Evolutionary conservation across 2,329 filamentous ascomycete genomes (phyloP), one percentile per base, ranked within the genome.

Genomic region (Pseudocercospora ulei): DNA sequence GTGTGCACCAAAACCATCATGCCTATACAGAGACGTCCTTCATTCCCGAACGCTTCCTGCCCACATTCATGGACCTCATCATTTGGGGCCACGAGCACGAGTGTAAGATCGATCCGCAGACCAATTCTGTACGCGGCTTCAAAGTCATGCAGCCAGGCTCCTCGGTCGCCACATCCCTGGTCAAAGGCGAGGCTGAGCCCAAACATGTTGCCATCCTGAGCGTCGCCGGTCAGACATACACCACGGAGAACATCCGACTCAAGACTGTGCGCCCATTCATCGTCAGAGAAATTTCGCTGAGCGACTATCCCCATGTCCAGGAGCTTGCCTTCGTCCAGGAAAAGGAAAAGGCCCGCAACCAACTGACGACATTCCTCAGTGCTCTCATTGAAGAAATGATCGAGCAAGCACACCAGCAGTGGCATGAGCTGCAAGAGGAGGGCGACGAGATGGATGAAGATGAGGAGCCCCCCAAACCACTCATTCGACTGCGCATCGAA

Each of bases 11-110:
- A 57, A 98, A 98, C 52, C 90, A 96, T 56, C 78, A 90, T 54
- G 84, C 87, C 0, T 81, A 95, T 56, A 93, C 84, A 0, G 76
- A 87, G 11, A 96, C 88, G 0, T 80, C 83, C n/a, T 96, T 94
- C 56, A 71, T 98, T 0, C 88, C 92, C 0, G 92, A 98, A 56
- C 85, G 81, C 52, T 90, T 95, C 54, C 68, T 98, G 0, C 92
- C 90, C 0, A 78, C 85, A 11, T 96, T 92, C 65, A 67, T 98
- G 47, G 82, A 98, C 56, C 70, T 98, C 3, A 76, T 98, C 0
- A 73, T 98, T 35, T 98, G 90, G 90, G 90, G 90, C 2, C 90
- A 98, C 55, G 90, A 98, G 62, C 90, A 98, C 57, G 88, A 98
- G 60, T 98, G 90, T 56, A 61, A 88, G 5, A 93, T 98, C 48